Conservation (phyloP, 1,284 basidiomycete genomes). For the Papiliotrema laurentii region DNA sequence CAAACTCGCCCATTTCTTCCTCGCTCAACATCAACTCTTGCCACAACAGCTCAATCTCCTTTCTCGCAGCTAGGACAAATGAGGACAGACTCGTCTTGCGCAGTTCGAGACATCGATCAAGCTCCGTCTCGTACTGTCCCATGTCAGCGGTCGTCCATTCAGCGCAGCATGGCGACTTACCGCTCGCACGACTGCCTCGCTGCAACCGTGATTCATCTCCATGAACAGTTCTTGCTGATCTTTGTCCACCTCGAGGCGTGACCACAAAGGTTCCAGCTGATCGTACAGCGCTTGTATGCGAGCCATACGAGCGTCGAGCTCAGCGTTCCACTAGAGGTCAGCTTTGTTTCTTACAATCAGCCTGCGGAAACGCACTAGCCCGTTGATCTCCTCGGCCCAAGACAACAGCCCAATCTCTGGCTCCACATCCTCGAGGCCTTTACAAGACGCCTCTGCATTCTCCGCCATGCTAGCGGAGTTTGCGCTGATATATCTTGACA, state of each 20-base stretch:
- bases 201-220: conserved; percentile 42
- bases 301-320: conserved; percentile 32
- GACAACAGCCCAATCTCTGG: conserved; percentile 38
- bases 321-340: conserved; percentile 30
- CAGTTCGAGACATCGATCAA: conserved; percentile 82
- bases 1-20: conserved; percentile 74
- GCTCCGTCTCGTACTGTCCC: conserved; percentile 72
- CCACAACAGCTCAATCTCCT: conserved; percentile 78
- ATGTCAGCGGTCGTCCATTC: background rate
- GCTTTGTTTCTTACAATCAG: background rate
- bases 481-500: conserved; percentile 19
- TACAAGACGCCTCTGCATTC: conserved; percentile 17
- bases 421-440: conserved; percentile 39
- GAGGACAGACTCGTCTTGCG: conserved; percentile 81
- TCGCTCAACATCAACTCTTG: conserved; percentile 80
- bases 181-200: conserved; percentile 36
- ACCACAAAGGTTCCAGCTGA: conserved; percentile 45
- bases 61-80: conserved; percentile 77
- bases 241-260: conserved; percentile 33
- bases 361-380: conserved; percentile 24
- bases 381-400: conserved; percentile 33
- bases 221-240: conserved; percentile 43
- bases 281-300: conserved; percentile 45
- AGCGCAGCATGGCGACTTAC: conserved; percentile 19
- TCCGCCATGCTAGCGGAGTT: conserved; percentile 25